These are phyloP conservation scores for Dendrobium nobile DNA, from an alignment of 106 monocot genomes.

Conservation along the genomic window DNA sequence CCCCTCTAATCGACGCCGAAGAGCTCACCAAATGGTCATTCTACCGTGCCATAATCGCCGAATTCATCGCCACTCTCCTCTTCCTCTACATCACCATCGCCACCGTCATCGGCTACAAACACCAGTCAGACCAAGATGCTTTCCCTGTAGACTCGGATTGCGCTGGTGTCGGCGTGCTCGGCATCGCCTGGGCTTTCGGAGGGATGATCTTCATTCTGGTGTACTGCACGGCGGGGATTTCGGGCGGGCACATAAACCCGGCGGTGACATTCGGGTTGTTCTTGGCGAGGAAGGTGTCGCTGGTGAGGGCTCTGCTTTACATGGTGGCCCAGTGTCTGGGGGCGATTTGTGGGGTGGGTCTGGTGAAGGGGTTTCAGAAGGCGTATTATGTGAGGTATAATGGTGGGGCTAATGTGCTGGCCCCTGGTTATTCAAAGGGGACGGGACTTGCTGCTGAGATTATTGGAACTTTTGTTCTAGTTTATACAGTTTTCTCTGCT, in stretches of 20 bases:
- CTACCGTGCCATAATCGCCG: conserved; percentile 34
- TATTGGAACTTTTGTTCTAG: conserved; percentile 28
- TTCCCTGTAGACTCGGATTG: conserved; percentile 20
- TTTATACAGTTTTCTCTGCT: conserved; percentile 40
- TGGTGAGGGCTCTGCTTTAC: conserved; percentile 17
- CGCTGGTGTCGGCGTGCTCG: conserved; percentile 71
- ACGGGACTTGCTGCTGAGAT: conserved; percentile 18
- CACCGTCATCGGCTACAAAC: conserved; percentile 38
- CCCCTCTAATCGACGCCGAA: conserved; percentile 19
- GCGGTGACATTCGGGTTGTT: conserved; percentile 27
- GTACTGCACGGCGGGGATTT: conserved; percentile 96
- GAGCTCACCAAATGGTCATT: conserved; percentile 28
- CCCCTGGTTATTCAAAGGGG: conserved; percentile 10
- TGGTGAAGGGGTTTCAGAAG: conserved; percentile 31
- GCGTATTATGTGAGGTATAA: conserved; percentile 14
- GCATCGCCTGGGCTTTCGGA: conserved; percentile 90
- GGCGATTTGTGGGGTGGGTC: conserved; percentile 38
- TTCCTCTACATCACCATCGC: conserved; percentile 38
- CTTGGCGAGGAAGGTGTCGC: conserved; percentile 23
- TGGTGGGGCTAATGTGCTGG: conserved; percentile 18
- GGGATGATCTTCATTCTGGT: conserved; percentile 95
- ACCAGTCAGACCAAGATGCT: conserved; percentile 15
- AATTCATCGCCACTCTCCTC: conserved; percentile 34
- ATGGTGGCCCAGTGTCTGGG: conserved; percentile 33
- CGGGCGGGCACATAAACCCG: conserved; percentile 39